Conservation (phyloP, 306 rosid genomes). For the Vigna reflexopilosa region DNA sequence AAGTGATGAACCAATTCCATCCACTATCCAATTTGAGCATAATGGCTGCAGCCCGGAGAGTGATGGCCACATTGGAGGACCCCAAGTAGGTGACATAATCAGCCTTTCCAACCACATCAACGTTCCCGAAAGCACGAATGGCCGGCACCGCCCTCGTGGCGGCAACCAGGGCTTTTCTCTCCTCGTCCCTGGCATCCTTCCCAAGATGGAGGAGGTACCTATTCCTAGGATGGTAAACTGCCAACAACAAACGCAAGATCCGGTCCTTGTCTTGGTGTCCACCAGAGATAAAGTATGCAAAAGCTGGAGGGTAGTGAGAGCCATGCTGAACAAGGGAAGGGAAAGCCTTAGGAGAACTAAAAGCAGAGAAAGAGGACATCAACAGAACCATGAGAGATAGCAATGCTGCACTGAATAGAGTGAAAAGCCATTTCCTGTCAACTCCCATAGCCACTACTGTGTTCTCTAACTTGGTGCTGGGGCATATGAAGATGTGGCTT, state of each 20-base stretch:
- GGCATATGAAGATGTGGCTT: conserved; percentile 56
- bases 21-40: conserved; percentile 77
- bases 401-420: conserved; percentile 72
- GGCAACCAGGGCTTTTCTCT: conserved; percentile 56
- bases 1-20: conserved; percentile 90
- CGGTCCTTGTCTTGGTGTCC: conserved; percentile 71
- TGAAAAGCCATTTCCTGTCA: conserved; percentile 87
- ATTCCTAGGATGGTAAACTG: conserved; percentile 90
- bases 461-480: conserved; percentile 31
- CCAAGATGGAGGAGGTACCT: conserved; percentile 80
- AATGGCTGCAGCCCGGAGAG: conserved; percentile 84
- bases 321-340: conserved; percentile 75
- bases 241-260: conserved; percentile 87
- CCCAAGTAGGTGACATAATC: conserved; percentile 86
- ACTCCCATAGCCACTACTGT: conserved; percentile 73
- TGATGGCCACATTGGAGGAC: conserved; percentile 71
- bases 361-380: conserved; percentile 74
- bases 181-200: conserved; percentile 73
- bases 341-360: conserved; percentile 69
- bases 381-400: conserved; percentile 65
- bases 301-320: conserved; percentile 79
- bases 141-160: conserved; percentile 67
- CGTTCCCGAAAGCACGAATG: conserved; percentile 82
- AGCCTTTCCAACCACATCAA: conserved; percentile 85
- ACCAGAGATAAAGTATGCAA: conserved; percentile 85